Percentiles rank a stretch among this genome's conserved stretches.
Conservation (phyloP, 2,329 filamentous ascomycete genomes). For the Pseudogymnoascus sp. region DNA sequence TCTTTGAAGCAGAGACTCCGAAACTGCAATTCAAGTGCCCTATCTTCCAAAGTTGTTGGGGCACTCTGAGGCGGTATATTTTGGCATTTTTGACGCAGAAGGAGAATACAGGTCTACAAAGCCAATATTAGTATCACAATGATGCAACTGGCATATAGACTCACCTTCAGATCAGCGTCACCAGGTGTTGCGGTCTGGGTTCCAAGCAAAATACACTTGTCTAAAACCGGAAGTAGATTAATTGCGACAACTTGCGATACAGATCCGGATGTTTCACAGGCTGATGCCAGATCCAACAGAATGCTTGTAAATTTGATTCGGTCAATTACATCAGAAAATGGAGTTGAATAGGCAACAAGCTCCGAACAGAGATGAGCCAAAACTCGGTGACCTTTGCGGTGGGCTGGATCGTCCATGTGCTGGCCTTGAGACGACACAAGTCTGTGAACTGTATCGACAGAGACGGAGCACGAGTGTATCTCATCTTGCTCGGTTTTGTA, state of each 20-base stretch:
- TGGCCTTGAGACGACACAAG: conserved; percentile 20
- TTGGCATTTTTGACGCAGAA: conserved; percentile 20
- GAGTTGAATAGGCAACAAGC: conserved; percentile 18
- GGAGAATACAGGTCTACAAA: conserved; percentile 16
- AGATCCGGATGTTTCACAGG: conserved; percentile 22
- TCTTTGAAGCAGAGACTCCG: conserved; percentile 17
- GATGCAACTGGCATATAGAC: background rate
- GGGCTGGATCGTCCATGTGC: conserved; percentile 19
- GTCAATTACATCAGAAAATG: conserved; percentile 17
- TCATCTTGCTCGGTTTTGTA: background rate
- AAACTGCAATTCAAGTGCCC: conserved; percentile 22
- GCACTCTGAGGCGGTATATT: background rate
- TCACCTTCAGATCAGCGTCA: conserved; percentile 7
- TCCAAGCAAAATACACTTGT: background rate
- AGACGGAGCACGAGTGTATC: conserved; percentile 2
- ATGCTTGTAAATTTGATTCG: conserved; percentile 18
- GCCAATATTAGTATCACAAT: background rate
- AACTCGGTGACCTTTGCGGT: conserved; percentile 26
- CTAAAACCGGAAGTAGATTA: conserved; percentile 20
- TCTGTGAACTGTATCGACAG: conserved; percentile 19
- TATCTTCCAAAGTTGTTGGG: conserved; percentile 19
- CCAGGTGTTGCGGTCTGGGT: background rate
- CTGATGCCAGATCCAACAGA: conserved; percentile 21
- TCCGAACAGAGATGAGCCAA: conserved; percentile 24
- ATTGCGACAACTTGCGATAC: conserved; percentile 18